These are phyloP conservation scores for Ustilago hordei DNA, from an alignment of 1,284 basidiomycete species.

Conservation along the genomic window DNA sequence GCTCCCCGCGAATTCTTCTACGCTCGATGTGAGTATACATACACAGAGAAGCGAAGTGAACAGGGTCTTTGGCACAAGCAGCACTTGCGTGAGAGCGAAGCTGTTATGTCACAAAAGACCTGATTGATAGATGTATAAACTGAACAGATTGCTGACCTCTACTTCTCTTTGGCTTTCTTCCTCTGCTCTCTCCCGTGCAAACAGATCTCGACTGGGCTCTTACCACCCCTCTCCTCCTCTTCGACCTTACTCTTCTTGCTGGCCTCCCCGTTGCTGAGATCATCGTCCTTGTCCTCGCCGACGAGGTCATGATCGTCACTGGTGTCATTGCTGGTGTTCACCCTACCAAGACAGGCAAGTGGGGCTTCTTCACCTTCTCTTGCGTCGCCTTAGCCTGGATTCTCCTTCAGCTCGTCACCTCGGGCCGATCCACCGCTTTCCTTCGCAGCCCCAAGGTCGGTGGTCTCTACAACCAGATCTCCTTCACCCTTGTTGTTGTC, in stretches of 20 bases:
- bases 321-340: slow-evolving; percentile 59
- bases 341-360: slow-evolving; percentile 55
- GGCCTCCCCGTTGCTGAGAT: slow-evolving; percentile 61
- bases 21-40: slow-evolving; percentile 52
- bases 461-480: slow-evolving; percentile 60
- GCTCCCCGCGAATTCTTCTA: slow-evolving; percentile 53
- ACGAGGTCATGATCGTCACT: slow-evolving; percentile 59
- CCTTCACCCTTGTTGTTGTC: slow-evolving; percentile 55
- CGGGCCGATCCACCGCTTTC: slow-evolving; percentile 55
- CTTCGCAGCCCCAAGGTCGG: slow-evolving; percentile 60
- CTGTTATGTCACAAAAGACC: too few species aligned
- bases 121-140: too few species aligned
- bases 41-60: background rate
- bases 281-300: slow-evolving; percentile 53
- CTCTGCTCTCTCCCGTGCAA: background rate
- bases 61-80: background rate
- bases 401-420: slow-evolving; percentile 51
- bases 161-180: background rate
- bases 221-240: slow-evolving; percentile 57
- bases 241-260: slow-evolving; percentile 59
- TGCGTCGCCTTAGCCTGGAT: slow-evolving; percentile 52
- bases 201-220: slow-evolving; percentile 62
- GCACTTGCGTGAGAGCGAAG: background rate
- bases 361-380: slow-evolving; percentile 61
- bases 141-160: slow-evolving; percentile 6